Base-by-base conservation (phyloP, 371 early-diverging fungal species). In the Rhizopus stolonifer region DNA sequence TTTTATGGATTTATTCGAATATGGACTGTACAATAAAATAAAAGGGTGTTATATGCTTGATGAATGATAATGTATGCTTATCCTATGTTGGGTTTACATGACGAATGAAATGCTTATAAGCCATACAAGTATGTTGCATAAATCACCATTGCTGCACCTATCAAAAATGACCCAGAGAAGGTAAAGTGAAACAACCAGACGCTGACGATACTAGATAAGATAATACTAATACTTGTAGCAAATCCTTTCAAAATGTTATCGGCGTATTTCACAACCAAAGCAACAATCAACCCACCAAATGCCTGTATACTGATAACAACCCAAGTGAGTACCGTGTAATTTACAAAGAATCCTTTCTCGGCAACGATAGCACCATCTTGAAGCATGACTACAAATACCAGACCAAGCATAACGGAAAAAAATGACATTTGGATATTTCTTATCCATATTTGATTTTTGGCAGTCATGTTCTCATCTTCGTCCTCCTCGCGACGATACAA, bases 201-300 rank as follows among this genome's bases (percentile, higher is more conserved):
- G 45, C 87, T 86, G 4, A 85, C 68, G 34, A 88, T 67, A 49
- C 87, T 82, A 15, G 92, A 92, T 36, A 97, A 72, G 34, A 97
- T 89, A 54, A 97, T 96, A 40, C 94, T 91, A 54, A 96, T 85
- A 49, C 93, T 92, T 9, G 98, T 96, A 6, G 98, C 96, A 70
- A 92, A 92, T 7, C 96, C 95, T 69, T 97, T 97, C 46, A 97
- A 81, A 53, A n/a, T n/a, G n/a, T n/a, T n/a, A n/a, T n/a, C n/a
- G n/a, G n/a, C n/a, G n/a, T n/a, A n/a, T n/a, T n/a, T 93, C 46
- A 97, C 95, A 0, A 97, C 96, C 8, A 97, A 59, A 0, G 95
- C 95, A 1, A 96, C 98, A 52, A 97, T 84, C 15, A 97, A 68
- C 0, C 98, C 98, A 33, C 98, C 98, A 4, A 87, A 61, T 0